A percentile compares a stretch with the other conserved stretches of the same genome.
Evolutionary conservation across 2,329 filamentous ascomycete species (phyloP).

Genomic region (Stachybotrys echinatus): DNA sequence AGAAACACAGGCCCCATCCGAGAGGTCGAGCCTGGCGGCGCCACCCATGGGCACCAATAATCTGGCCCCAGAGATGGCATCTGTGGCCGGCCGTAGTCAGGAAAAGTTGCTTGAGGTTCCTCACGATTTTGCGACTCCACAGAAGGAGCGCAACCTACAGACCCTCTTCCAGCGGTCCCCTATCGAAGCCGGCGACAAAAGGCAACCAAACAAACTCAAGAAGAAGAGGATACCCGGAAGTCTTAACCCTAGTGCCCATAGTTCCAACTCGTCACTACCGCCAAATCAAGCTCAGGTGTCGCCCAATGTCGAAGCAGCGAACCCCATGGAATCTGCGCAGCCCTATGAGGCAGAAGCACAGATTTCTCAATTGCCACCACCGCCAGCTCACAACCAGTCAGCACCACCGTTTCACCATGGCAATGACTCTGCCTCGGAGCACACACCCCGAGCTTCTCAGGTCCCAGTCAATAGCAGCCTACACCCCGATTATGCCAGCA

Average conservation of each 20-base stretch:
- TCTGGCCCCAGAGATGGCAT: slow-evolving; percentile 20
- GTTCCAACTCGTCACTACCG: slow-evolving; percentile 72
- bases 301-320: slow-evolving; percentile 37
- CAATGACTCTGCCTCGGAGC: slow-evolving; percentile 34
- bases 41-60: slow-evolving; percentile 18
- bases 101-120: slow-evolving; percentile 39
- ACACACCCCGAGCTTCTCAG: slow-evolving; percentile 42
- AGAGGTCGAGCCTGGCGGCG: slow-evolving; percentile 22
- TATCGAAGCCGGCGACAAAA: slow-evolving; percentile 52
- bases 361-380: slow-evolving; percentile 1
- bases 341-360: slow-evolving; percentile 13
- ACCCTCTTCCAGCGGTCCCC: slow-evolving; percentile 68
- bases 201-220: slow-evolving; percentile 83
- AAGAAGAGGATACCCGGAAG: slow-evolving; percentile 79
- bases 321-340: slow-evolving; percentile 37
- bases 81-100: slow-evolving; percentile 39
- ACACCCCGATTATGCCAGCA: slow-evolving; percentile 46
- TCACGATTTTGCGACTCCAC: slow-evolving; percentile 45
- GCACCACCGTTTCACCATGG: slow-evolving; percentile 12
- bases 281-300: slow-evolving; percentile 37
- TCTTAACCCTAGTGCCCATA: slow-evolving; percentile 81
- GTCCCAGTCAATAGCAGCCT: slow-evolving; percentile 33
- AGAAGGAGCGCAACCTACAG: slow-evolving; percentile 62
- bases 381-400: slow-evolving; percentile 12
- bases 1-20: slow-evolving; percentile 14